Conservation (phyloP, 441 rosid genomes). For the Melastoma candidum region DNA sequence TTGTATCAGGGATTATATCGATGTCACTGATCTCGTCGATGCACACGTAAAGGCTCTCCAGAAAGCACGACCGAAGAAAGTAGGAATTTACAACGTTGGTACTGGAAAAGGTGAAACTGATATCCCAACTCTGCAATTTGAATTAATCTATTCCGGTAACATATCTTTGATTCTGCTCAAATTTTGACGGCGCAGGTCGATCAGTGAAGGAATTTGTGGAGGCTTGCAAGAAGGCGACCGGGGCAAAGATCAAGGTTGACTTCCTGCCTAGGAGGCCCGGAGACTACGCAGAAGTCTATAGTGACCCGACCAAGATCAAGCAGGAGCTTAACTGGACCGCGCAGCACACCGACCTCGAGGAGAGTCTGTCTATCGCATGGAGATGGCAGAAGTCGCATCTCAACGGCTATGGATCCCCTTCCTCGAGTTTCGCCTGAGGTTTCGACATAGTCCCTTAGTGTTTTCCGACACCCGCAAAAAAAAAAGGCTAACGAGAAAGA, state of each 20-base stretch:
- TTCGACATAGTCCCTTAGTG: too few species aligned
- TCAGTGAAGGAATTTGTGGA: conserved; percentile 96
- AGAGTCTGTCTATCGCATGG: conserved; percentile 74
- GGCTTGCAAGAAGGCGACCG: conserved; percentile 95
- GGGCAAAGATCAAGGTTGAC: conserved; percentile 59
- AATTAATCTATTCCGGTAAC: neutral
- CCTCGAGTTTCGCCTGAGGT: conserved; percentile 1
- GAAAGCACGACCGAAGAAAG: conserved; percentile 56
- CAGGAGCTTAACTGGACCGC: conserved; percentile 89
- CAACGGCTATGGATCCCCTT: conserved; percentile 48
- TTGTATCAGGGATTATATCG: conserved; percentile 85
- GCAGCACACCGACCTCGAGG: conserved; percentile 51
- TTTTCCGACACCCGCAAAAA: too few species aligned
- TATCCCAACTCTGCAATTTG: neutral
- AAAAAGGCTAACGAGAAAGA: too few species aligned
- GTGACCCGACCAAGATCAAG: conserved; percentile 71
- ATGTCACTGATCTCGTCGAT: conserved; percentile 90
- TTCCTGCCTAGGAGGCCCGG: conserved; percentile 85
- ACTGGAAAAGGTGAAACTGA: conserved; percentile 63
- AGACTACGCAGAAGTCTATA: conserved; percentile 85
- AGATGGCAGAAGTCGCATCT: conserved; percentile 90
- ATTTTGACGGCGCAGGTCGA: conserved; percentile 39
- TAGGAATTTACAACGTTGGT: conserved; percentile 95
- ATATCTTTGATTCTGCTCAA: too few species aligned
- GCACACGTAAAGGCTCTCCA: conserved; percentile 95